These are phyloP conservation scores for Melampsora americana DNA, from an alignment of 1,284 basidiomycete species.

Conservation along the genomic window DNA sequence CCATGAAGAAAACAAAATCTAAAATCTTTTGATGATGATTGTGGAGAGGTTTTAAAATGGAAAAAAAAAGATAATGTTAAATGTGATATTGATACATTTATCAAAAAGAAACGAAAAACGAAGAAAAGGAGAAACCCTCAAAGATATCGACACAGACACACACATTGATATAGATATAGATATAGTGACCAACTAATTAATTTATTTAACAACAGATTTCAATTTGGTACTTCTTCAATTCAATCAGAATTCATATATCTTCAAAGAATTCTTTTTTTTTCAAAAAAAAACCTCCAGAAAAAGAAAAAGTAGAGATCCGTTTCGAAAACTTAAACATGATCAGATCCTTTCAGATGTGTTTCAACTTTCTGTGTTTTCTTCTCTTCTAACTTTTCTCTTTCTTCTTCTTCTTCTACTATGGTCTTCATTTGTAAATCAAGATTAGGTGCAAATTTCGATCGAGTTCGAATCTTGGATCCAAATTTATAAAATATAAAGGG, in stretches of 20 bases:
- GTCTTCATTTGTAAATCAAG: slow-evolving; percentile 50
- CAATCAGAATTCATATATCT: too few species aligned
- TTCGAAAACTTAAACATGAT: too few species aligned
- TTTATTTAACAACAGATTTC: too few species aligned
- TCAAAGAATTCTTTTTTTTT: too few species aligned
- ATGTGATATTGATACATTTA: too few species aligned
- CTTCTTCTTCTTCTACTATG: slow-evolving; percentile 49
- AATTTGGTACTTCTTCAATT: too few species aligned
- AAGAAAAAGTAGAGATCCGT: background rate
- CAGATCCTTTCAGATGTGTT: too few species aligned
- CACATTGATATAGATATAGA: background rate
- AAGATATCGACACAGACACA: background rate
- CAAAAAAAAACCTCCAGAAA: too few species aligned
- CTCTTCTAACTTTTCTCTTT: slow-evolving; percentile 7
- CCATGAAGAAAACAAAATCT: too few species aligned
- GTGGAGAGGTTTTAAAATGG: too few species aligned
- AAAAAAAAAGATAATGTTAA: too few species aligned
- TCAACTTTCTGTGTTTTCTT: background rate
- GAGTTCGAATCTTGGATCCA: slow-evolving; percentile 44
- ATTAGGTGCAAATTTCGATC: slow-evolving; percentile 48
- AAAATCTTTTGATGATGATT: too few species aligned
- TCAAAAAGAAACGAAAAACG: background rate
- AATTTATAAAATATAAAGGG: slow-evolving; percentile 47
- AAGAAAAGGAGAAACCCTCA: background rate
- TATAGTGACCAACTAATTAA: background rate